Base-by-base conservation (phyloP, 352 stramenopile species). In the Phytophthora sansomeana region DNA sequence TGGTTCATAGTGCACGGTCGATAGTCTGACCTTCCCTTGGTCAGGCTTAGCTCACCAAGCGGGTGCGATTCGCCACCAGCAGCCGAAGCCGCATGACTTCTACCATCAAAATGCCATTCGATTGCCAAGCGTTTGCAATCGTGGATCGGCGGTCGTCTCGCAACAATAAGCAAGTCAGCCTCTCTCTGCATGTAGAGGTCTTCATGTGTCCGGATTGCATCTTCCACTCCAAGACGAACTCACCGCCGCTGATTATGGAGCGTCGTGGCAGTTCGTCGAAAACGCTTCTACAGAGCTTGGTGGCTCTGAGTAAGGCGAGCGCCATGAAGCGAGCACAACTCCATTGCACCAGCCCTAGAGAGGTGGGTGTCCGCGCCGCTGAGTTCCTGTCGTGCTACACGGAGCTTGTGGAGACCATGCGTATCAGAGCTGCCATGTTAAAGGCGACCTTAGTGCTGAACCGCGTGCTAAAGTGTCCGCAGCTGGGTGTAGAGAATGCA, bases 161-260 rank as follows among this genome's bases (percentile, higher is more conserved):
- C n/a, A n/a, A n/a, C n/a, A n/a, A 69, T 69, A 69, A 74, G 59
- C 52, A 69, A 66, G 54, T 59, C 52, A 14, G 63, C 52, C 46
- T 69, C 38, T 74, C 58, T 55, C 58, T n/a, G 42, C 50, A 59
- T 60, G 65, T 74, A 69, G 52, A 69, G 53, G 57, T 36, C 26
- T 30, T 16, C 35, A 29, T 50, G 24, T 47, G 36, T 36, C 17
- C 28, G 26, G 26, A 24, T 41, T 17, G 53, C 41, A 62, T 44
- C 33, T 70, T 66, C 63, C 63, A 60, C 55, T 62, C 28, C 39
- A 29, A 13, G 21, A 19, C n/a, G n/a, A n/a, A n/a, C n/a, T n/a
- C n/a, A n/a, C n/a, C n/a, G 52, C 46, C 19, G 19, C 41, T 43
- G 55, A 50, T 66, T 72, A 67, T 67, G 57, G 48, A 60, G 47